A percentile compares a stretch with the other conserved stretches of the same genome.
Conservation (phyloP, 208 protist genomes). For the Trypanosoma avium region DNA sequence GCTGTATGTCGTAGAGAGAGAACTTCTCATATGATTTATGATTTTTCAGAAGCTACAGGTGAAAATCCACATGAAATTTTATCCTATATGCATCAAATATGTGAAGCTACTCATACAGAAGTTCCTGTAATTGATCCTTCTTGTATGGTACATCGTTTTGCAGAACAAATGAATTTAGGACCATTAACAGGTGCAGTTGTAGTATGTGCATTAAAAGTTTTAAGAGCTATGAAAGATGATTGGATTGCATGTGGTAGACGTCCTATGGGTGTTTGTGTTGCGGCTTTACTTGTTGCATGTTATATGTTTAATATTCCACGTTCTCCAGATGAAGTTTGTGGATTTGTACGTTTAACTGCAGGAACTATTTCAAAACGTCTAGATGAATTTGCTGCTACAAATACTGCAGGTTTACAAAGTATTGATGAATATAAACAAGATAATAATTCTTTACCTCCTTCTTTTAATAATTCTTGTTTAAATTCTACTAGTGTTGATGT, state of each 20-base stretch:
- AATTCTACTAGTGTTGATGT: constrained; percentile 64
- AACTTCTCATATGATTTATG: constrained; percentile 89
- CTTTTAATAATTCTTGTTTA: constrained; percentile 57
- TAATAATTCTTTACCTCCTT: constrained; percentile 65
- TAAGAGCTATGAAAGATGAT: constrained; percentile 88
- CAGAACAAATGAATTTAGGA: constrained; percentile 83
- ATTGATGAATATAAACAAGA: constrained; percentile 80
- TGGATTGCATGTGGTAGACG: constrained; percentile 90
- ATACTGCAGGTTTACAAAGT: constrained; percentile 57
- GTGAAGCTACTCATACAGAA: constrained; percentile 73
- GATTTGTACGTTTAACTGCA: constrained; percentile 81
- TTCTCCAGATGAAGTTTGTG: constrained; percentile 84
- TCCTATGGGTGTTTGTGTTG: constrained; percentile 88
- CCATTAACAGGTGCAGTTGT: constrained; percentile 61
- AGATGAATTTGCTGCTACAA: constrained; percentile 83
- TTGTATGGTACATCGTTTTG: constrained; percentile 84
- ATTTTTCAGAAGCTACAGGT: constrained; percentile 68
- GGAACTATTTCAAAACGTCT: constrained; percentile 78
- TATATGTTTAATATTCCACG: constrained; percentile 82
- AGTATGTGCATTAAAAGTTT: constrained; percentile 85
- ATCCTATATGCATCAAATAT: constrained; percentile 74
- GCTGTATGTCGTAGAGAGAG: constrained; percentile 76
- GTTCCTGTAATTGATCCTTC: constrained; percentile 87
- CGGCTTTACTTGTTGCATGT: constrained; percentile 85
- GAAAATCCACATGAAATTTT: constrained; percentile 70